Evolutionary conservation across 805 yeast genomes (phyloP).

Genomic region (Maudiozyma saulgeensis): DNA sequence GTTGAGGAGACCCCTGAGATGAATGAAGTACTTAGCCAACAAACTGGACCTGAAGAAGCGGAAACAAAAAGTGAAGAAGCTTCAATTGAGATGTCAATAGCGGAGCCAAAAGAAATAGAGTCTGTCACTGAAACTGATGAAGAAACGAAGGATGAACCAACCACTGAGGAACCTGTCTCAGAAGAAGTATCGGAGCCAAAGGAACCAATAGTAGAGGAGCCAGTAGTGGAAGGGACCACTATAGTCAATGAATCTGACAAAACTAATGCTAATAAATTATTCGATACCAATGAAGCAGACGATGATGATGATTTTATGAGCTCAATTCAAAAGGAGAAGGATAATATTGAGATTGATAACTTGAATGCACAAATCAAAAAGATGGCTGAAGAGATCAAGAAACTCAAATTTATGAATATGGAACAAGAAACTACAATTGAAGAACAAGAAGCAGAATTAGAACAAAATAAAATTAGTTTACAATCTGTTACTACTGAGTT

Average conservation of each 20-base stretch:
- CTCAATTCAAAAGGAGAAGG: slow-evolving; percentile 26
- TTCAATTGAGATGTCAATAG: background rate
- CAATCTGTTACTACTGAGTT: background rate
- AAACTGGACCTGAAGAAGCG: slow-evolving; percentile 2
- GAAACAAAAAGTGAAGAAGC: background rate
- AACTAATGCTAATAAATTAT: slow-evolving; percentile 6
- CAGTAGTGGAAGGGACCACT: background rate
- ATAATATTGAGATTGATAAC: slow-evolving; percentile 27
- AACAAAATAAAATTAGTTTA: slow-evolving; percentile 8
- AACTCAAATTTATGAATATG: slow-evolving; percentile 26
- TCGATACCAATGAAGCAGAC: slow-evolving; percentile 8
- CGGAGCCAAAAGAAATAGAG: slow-evolving; percentile 2
- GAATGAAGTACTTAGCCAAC: background rate
- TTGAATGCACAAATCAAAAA: slow-evolving; percentile 34
- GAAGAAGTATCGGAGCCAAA: slow-evolving; percentile 2
- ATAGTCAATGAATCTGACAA: background rate
- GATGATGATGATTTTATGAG: slow-evolving; percentile 23
- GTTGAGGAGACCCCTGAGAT: background rate
- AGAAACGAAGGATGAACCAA: slow-evolving; percentile 1
- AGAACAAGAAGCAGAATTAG: slow-evolving; percentile 30
- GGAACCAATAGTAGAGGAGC: slow-evolving; percentile 3
- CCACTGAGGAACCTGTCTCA: slow-evolving; percentile 2
- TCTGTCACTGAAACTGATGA: background rate
- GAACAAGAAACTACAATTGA: slow-evolving; percentile 29
- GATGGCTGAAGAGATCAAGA: slow-evolving; percentile 28